These are phyloP conservation scores for Fraxinus greggii DNA, from an alignment of 305 asterid species.

Conservation along the genomic window DNA sequence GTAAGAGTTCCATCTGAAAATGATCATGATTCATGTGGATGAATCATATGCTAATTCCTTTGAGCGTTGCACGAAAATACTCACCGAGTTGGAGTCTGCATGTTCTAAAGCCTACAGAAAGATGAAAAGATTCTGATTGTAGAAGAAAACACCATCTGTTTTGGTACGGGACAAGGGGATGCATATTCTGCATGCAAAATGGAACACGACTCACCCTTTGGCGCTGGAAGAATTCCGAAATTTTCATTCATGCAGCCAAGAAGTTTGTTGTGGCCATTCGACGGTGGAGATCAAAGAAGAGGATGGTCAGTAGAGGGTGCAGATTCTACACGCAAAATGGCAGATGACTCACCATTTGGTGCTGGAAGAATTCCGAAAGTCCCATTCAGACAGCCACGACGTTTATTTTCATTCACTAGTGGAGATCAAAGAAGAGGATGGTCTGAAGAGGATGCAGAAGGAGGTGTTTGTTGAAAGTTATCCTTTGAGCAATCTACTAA, in stretches of 20 bases:
- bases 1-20: conserved; percentile 40
- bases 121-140: conserved; percentile 15
- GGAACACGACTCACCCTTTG: conserved; percentile 18
- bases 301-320: conserved; percentile 27
- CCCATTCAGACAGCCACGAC: conserved; percentile 42
- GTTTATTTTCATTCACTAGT: no score
- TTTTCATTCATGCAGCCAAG: conserved; percentile 46
- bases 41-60: conserved; percentile 68
- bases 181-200: conserved; percentile 6
- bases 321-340: not conserved
- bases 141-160: conserved; percentile 19
- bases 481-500: conserved; percentile 38
- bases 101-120: conserved; percentile 27
- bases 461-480: conserved; percentile 45
- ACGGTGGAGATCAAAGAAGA: conserved; percentile 26
- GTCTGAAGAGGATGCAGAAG: not conserved
- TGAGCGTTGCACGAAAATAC: conserved; percentile 69
- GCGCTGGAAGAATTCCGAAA: conserved; percentile 26
- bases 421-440: not conserved
- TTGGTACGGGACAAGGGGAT: conserved; percentile 8
- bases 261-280: conserved; percentile 25
- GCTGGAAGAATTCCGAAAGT: conserved; percentile 28
- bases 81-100: conserved; percentile 54
- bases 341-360: conserved; percentile 17
- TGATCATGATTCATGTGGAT: conserved; percentile 29